Base-by-base conservation (phyloP, 495 filamentous ascomycete species). In the Neohortaea acidophila region DNA sequence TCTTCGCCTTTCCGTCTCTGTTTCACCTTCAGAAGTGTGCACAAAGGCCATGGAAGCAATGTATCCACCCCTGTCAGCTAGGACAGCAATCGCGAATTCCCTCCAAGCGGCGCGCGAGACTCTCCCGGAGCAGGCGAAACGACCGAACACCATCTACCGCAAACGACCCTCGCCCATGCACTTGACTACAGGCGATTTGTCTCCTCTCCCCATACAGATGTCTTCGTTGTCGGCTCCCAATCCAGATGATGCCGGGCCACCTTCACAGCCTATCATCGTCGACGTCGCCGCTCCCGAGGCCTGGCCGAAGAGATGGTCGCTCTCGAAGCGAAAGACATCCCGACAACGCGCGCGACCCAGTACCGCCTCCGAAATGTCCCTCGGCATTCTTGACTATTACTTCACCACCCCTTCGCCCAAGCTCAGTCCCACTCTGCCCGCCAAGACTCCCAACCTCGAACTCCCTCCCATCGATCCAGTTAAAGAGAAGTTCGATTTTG, bases 401-500 rank as follows among this genome's bases (percentile, higher is more conserved):
- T 37, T 29, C 7, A 2, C 36, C 15, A 43, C 41, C 8, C 26
- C 33, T 5, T 45, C 42, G 22, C 43, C 47, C 21, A n/a, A 33
- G 10, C 20, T 19, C 10, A 45, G 38, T 28, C 41, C 47, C 2
- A 21, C 12, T 9, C 21, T 45, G 17, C 33, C 21, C 14, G 37
- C 38, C 13, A 20, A 22, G 7, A 33, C 32, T 22, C 34, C 41
- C 2, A 40, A 39, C n/a, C 19, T 5, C 5, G 36, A 38, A 18
- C 3, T 12, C 13, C 36, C 36, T 5, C 13, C 29, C 7, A 10
- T 41, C 13, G 47, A 40, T 15, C 42, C 47, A 14, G 47, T 43
- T 0, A 38, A 45, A 13, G 21, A 50, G 14, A 11, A 50, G 25
- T 42, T 50, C 27, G 47, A 45, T 23, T 50, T 50, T 38, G 27